These are phyloP conservation scores for Hericium rajendrae DNA, from an alignment of 768 basidiomycete species.

Conservation along the genomic window DNA sequence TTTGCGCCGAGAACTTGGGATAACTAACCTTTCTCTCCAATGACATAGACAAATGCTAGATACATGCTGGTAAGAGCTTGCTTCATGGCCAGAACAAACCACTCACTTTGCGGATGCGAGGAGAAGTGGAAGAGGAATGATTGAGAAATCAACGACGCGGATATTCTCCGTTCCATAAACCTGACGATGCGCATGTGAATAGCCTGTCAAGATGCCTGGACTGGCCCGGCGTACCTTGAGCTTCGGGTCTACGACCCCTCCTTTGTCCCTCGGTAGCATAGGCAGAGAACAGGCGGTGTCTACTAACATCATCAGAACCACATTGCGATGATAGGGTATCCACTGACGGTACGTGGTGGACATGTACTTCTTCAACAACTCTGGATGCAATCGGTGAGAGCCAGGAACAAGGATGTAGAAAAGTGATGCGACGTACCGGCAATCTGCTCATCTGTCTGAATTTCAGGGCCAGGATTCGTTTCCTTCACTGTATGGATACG, in stretches of 20 bases:
- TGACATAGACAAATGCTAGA: slow-evolving; percentile 33
- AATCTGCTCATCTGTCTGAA: slow-evolving; percentile 21
- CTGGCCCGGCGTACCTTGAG: slow-evolving; percentile 26
- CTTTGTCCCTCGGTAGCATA: slow-evolving; percentile 42
- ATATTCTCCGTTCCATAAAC: slow-evolving; percentile 51
- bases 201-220: neutral
- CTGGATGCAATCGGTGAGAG: slow-evolving; percentile 2
- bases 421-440: neutral
- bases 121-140: slow-evolving; percentile 44
- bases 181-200: slow-evolving; percentile 12
- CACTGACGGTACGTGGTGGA: slow-evolving; percentile 17
- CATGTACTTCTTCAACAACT: slow-evolving; percentile 17
- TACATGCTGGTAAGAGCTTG: neutral
- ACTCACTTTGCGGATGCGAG: slow-evolving; percentile 35
- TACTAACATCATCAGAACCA: slow-evolving; percentile 7
- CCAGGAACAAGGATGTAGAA: neutral
- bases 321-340: neutral
- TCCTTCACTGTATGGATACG: slow-evolving; percentile 16
- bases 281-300: slow-evolving; percentile 41
- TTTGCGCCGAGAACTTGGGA: neutral
- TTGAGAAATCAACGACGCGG: slow-evolving; percentile 45
- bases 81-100: too few species aligned
- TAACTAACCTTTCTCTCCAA: slow-evolving; percentile 37
- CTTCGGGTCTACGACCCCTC: slow-evolving; percentile 41
- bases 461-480: slow-evolving; percentile 21